These are phyloP conservation scores for Golubevia sp. DNA, from an alignment of 1,284 basidiomycete species.

Conservation along the genomic window DNA sequence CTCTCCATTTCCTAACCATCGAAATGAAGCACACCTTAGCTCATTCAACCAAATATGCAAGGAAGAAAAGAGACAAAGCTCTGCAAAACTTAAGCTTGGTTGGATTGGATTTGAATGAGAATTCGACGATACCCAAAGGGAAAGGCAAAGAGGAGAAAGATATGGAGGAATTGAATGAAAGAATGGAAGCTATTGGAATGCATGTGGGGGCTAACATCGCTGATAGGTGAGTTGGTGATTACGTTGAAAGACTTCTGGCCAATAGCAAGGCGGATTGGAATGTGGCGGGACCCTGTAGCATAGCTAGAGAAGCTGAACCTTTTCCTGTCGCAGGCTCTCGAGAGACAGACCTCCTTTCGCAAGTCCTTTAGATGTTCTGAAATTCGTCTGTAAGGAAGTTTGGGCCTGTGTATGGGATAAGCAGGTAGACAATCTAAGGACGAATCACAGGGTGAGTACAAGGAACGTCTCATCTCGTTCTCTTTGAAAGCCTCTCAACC, in stretches of 20 bases:
- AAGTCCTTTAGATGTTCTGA: constrained; percentile 56
- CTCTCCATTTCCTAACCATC: constrained; percentile 22
- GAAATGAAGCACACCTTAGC: constrained; percentile 20
- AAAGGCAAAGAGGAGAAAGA: constrained; percentile 18
- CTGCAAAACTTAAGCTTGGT: constrained; percentile 15
- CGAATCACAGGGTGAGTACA: constrained; percentile 43
- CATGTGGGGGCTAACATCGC: constrained; percentile 45
- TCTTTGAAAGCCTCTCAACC: background rate
- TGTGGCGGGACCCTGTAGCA: too few relatives aligned
- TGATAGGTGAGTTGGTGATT: constrained; percentile 17
- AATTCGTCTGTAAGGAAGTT: constrained; percentile 59
- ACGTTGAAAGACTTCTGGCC: background rate
- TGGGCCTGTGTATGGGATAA: constrained; percentile 57
- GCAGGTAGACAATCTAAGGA: constrained; percentile 57
- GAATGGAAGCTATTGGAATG: constrained; percentile 45
- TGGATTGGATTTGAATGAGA: constrained; percentile 13
- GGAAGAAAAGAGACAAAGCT: background rate
- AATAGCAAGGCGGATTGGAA: background rate
- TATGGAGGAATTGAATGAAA: background rate
- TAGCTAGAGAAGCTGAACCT: background rate
- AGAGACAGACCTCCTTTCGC: constrained; percentile 30
- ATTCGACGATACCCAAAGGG: constrained; percentile 6
- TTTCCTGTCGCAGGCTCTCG: constrained; percentile 16
- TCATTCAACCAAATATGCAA: background rate
- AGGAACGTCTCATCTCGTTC: background rate